Conservation (phyloP, 768 basidiomycete species). For the Rhizopogon vulgaris region DNA sequence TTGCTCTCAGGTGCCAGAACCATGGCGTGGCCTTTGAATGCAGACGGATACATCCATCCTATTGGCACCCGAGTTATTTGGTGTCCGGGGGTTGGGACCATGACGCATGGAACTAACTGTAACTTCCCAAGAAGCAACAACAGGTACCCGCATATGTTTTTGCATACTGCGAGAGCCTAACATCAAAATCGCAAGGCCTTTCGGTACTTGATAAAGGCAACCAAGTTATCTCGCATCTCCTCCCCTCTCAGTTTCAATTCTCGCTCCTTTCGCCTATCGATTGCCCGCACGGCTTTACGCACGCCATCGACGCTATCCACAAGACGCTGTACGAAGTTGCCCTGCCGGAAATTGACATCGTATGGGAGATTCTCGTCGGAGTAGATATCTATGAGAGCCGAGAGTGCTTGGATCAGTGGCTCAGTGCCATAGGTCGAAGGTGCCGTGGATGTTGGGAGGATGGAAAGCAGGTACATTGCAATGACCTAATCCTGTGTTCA, state of each 20-base stretch:
- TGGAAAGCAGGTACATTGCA: conserved; percentile 57
- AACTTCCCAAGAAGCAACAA: background rate
- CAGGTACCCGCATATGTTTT: background rate
- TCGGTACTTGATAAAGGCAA: conserved; percentile 73
- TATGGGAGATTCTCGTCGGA: conserved; percentile 80
- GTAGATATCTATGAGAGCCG: conserved; percentile 88
- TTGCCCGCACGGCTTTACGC: conserved; percentile 53
- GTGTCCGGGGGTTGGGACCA: background rate
- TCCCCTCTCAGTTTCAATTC: conserved; percentile 67
- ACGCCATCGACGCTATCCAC: conserved; percentile 55
- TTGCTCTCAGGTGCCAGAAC: background rate
- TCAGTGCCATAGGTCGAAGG: conserved; percentile 50
- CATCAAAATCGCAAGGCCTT: conserved; percentile 38
- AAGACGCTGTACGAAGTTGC: conserved; percentile 49
- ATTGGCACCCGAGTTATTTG: background rate
- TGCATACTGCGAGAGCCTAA: background rate
- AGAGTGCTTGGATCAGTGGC: conserved; percentile 68
- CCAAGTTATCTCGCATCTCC: conserved; percentile 69
- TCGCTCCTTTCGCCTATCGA: conserved; percentile 60
- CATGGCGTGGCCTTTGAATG: conserved; percentile 1
- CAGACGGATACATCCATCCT: conserved; percentile 1
- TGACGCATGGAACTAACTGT: background rate
- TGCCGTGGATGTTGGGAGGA: conserved; percentile 40
- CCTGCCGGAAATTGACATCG: conserved; percentile 74
- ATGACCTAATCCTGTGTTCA: conserved; percentile 41